Conservation (phyloP, 768 basidiomycete species). For the Vishniacozyma victoriae region DNA sequence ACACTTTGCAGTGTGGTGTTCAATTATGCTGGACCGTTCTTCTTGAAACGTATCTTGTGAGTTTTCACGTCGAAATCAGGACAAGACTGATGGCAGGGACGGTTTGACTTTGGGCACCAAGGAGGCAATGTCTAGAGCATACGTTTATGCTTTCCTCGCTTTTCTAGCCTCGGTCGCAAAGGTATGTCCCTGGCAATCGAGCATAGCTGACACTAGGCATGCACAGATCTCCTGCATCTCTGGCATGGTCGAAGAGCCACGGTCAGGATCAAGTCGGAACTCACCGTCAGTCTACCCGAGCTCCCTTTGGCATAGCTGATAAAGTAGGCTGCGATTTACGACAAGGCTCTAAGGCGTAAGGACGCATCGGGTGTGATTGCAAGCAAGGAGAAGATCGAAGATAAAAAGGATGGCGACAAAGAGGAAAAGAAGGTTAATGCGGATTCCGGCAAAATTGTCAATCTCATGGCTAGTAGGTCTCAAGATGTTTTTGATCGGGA, state of each 20-base stretch:
- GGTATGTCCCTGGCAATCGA: conserved; percentile 32
- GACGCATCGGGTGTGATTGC: conserved; percentile 71
- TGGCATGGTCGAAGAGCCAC: conserved; percentile 70
- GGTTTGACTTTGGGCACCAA: conserved; percentile 49
- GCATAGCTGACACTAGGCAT: conserved; percentile 13
- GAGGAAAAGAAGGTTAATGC: conserved; percentile 54
- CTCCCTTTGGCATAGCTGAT: neutral
- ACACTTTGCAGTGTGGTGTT: conserved; percentile 66
- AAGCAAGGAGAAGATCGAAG: conserved; percentile 16
- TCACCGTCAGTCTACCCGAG: conserved; percentile 50
- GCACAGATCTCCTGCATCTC: conserved; percentile 42
- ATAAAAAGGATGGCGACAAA: conserved; percentile 43
- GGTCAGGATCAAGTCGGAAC: conserved; percentile 66
- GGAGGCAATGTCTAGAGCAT: conserved; percentile 59
- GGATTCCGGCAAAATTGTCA: conserved; percentile 82
- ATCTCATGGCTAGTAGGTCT: conserved; percentile 62
- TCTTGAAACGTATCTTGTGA: conserved; percentile 60
- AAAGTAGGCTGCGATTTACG: conserved; percentile 58
- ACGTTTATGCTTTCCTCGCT: conserved; percentile 70
- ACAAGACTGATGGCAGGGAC: conserved; percentile 11
- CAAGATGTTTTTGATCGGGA: neutral
- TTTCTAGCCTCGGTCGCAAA: conserved; percentile 61
- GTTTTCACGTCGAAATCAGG: conserved; percentile 3
- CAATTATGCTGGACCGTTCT: conserved; percentile 76
- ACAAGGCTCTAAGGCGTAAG: conserved; percentile 74